These are phyloP conservation scores for Ogataea angusta DNA, from an alignment of 805 yeast species.

Conservation along the genomic window DNA sequence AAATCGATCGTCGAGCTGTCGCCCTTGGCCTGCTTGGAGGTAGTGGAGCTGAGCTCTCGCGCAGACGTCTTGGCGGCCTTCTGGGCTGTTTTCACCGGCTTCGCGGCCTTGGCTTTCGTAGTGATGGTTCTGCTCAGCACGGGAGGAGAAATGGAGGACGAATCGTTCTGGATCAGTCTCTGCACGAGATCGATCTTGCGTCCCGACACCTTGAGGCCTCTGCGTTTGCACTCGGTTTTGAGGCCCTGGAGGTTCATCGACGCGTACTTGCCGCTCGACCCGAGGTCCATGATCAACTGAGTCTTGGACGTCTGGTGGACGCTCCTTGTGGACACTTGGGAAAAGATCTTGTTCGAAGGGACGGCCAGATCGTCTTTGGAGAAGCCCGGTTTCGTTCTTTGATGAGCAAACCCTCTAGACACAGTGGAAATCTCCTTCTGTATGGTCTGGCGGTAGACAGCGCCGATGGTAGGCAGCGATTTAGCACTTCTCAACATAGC, in stretches of 20 bases:
- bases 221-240: constrained; percentile 54
- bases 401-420: constrained; percentile 10
- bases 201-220: constrained; percentile 63
- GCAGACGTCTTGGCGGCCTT: background rate
- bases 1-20: constrained; percentile 58
- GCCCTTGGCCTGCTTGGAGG: constrained; percentile 42
- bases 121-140: constrained; percentile 16
- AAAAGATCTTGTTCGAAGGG: background rate
- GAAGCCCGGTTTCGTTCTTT: constrained; percentile 1
- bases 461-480: constrained; percentile 33
- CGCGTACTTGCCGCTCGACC: constrained; percentile 25
- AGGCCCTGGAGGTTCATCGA: constrained; percentile 52
- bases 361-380: constrained; percentile 10
- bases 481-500: constrained; percentile 34
- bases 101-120: constrained; percentile 12
- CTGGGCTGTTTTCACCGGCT: constrained; percentile 1
- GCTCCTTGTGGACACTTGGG: constrained; percentile 23
- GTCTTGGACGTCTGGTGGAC: constrained; percentile 37
- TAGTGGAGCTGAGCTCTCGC: constrained; percentile 24
- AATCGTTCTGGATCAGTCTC: constrained; percentile 26
- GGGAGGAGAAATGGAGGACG: constrained; percentile 7
- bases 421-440: constrained; percentile 10
- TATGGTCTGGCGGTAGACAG: constrained; percentile 27
- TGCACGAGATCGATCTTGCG: constrained; percentile 54
- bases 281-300: constrained; percentile 28